Base-by-base conservation (phyloP, 1,139 yeast genomes). In the Candida sp. region DNA sequence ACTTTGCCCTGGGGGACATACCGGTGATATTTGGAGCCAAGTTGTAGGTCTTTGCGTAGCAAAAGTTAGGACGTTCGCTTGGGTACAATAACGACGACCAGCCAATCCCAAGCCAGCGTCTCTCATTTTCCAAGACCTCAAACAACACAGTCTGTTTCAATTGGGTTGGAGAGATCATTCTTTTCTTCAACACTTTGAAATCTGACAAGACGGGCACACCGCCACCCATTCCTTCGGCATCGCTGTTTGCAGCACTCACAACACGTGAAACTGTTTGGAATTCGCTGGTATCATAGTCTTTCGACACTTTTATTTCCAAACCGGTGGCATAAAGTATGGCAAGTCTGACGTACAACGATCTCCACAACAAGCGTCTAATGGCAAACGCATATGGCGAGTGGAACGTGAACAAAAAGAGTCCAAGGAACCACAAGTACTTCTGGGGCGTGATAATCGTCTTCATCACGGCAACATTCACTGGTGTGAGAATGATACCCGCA, bases 101-200 rank as follows among this genome's bases (percentile, higher is more conserved):
- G 4, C 88, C 89, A 23, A 84, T 53, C 0, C 85, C 88, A 3
- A 83, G 47, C 88, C 88, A 84, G 49, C 88, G 69, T 58, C 90
- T 70, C 61, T 85, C 85, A 57, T 84, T 81, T 56, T 85, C 87
- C 42, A 80, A 62, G 1, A 84, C 66, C 49, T 77, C 81, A 57
- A 84, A 83, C 47, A 75, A 67, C 1, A 84, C 75, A 1, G 75
- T 68, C 56, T 81, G 83, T 42, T 73, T 75, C 42, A 78, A 66
- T 47, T 72, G 77, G 3, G 77, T 72, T 2, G 81, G 72, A 0
- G 81, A 74, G 4, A 73, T 67, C 12, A 73, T 67, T 4, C 69
- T 62, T 48, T 77, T 78, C 44, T 72, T 70, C 32, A 80, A 47
- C 12, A 80, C 71, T 49, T 67, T 78, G 60, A 77, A 78, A 54